Conservation (phyloP, 768 basidiomycete species). For the Lactarius quietus region DNA sequence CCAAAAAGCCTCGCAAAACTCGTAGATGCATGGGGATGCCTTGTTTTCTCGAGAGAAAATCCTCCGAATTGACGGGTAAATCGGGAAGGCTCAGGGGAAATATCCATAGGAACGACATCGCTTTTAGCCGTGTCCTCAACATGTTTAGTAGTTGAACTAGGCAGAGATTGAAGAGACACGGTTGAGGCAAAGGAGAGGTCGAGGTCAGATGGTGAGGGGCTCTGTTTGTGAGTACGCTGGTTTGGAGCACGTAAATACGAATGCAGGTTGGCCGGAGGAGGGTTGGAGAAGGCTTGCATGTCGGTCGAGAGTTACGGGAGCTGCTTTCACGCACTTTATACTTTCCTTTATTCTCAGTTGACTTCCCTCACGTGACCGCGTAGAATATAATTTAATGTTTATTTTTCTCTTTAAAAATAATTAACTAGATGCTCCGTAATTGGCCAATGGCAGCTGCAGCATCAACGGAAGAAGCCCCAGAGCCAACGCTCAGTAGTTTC, state of each 20-base stretch:
- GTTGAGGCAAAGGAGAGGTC: slow-evolving; percentile 82
- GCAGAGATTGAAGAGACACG: slow-evolving; percentile 73
- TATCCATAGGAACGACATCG: slow-evolving; percentile 70
- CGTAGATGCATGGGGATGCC: slow-evolving; percentile 64
- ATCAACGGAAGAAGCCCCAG: slow-evolving; percentile 1
- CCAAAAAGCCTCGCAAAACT: slow-evolving; percentile 68
- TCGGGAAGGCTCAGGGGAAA: slow-evolving; percentile 60
- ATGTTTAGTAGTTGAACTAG: slow-evolving; percentile 42
- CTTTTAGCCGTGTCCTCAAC: slow-evolving; percentile 42
- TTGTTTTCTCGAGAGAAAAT: slow-evolving; percentile 32
- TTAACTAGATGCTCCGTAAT: no score
- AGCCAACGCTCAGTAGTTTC: slow-evolving; percentile 13
- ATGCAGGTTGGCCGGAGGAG: slow-evolving; percentile 39
- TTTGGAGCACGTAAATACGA: slow-evolving; percentile 40
- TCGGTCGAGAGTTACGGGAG: slow-evolving; percentile 25
- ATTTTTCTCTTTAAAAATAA: no score
- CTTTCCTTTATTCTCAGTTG: slow-evolving; percentile 19
- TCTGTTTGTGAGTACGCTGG: slow-evolving; percentile 48
- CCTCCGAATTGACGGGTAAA: slow-evolving; percentile 30
- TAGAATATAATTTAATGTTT: no score
- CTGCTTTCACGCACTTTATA: not conserved
- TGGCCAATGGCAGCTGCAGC: not conserved
- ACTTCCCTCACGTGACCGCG: slow-evolving; percentile 12
- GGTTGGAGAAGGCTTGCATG: slow-evolving; percentile 53
- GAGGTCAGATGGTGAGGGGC: slow-evolving; percentile 70